These are phyloP conservation scores for Colletotrichum sp. DNA, from an alignment of 2,329 filamentous ascomycete species.

Conservation along the genomic window DNA sequence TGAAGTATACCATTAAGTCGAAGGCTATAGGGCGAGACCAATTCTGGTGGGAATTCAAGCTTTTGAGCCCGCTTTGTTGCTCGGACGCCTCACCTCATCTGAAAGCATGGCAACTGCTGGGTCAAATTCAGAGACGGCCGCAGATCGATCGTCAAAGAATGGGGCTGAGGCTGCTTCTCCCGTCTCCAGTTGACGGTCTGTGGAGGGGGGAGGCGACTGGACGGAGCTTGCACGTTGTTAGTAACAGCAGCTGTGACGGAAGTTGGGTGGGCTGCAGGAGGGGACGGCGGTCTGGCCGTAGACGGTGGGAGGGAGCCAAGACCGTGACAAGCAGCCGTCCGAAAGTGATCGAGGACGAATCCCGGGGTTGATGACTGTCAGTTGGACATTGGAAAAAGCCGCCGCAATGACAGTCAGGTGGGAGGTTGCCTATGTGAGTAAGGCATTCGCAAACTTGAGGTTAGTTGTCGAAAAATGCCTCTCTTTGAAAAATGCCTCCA, in stretches of 20 bases:
- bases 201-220: background rate
- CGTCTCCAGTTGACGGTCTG: background rate
- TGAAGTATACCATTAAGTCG: background rate
- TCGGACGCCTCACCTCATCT: background rate
- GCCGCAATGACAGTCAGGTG: background rate
- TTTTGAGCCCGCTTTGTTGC: background rate
- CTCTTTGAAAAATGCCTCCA: background rate
- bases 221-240: background rate
- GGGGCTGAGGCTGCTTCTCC: slow-evolving; percentile 1
- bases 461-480: background rate
- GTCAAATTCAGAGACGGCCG: background rate
- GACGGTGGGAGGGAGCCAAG: slow-evolving; percentile 18
- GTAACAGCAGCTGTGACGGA: background rate
- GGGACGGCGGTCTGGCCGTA: background rate
- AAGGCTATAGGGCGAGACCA: background rate
- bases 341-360: background rate
- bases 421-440: background rate
- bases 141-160: slow-evolving; percentile 10
- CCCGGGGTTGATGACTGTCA: background rate
- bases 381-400: background rate
- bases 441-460: background rate
- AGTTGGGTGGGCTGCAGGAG: background rate
- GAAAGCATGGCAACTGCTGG: slow-evolving; percentile 2
- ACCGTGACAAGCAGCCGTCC: slow-evolving; percentile 8
- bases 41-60: background rate